A percentile compares a stretch with the other conserved stretches of the same genome.
Conservation (phyloP, 495 filamentous ascomycete species). For the Lichenothelia convexa region DNA sequence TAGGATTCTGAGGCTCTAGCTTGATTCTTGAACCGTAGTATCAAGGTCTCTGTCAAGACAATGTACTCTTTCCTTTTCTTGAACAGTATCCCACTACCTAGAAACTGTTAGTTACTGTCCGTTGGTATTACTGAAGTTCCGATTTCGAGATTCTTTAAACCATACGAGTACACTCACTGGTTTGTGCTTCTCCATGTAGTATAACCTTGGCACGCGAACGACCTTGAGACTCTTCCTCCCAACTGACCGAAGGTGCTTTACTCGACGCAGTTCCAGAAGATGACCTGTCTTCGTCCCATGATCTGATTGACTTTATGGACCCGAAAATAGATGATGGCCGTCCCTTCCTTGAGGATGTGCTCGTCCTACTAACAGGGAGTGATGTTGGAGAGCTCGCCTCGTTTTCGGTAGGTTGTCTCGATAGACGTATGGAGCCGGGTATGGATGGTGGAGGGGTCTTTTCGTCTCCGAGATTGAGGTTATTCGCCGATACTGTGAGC, state of each 20-base stretch:
- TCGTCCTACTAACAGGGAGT: conserved; percentile 1
- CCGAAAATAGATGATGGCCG: conserved; percentile 37
- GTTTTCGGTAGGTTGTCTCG: too few relatives aligned
- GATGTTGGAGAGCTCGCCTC: conserved; percentile 4
- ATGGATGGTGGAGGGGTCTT: too few relatives aligned
- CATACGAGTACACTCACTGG: conserved; percentile 53
- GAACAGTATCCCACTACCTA: too few relatives aligned
- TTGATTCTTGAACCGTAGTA: conserved; percentile 65
- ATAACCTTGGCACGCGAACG: conserved; percentile 28
- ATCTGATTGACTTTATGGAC: conserved; percentile 34
- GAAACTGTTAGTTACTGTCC: too few relatives aligned
- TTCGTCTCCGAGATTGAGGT: too few relatives aligned
- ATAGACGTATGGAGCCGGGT: too few relatives aligned
- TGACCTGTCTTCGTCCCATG: conserved; percentile 31
- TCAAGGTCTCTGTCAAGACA: conserved; percentile 71
- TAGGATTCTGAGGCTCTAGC: conserved; percentile 51
- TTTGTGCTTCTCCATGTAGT: conserved; percentile 66
- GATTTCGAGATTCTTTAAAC: too few relatives aligned
- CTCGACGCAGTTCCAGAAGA: conserved; percentile 21
- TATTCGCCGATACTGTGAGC: too few relatives aligned
- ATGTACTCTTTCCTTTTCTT: conserved; percentile 76
- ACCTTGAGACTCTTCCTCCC: conserved; percentile 12
- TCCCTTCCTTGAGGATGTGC: conserved; percentile 10
- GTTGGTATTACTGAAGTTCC: too few relatives aligned
- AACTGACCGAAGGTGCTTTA: conserved; percentile 12